phyloP scores from a whole-genome alignment of 306 rosid genomes.

The Trifolium pratense region DNA sequence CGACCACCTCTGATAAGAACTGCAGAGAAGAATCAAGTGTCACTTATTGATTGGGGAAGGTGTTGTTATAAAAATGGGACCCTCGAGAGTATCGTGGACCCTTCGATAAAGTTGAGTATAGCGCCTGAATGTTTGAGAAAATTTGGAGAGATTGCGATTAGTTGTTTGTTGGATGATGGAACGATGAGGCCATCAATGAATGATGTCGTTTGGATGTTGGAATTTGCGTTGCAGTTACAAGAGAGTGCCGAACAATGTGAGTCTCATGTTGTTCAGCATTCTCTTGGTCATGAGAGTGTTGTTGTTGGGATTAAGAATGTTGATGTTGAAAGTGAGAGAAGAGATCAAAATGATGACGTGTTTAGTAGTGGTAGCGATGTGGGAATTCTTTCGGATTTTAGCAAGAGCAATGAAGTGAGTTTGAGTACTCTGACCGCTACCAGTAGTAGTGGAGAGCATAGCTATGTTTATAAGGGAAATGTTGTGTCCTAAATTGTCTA shows the following conservation, averaged over 20 bases:
- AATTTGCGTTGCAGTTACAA: constrained; percentile 63
- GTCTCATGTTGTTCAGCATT: not conserved
- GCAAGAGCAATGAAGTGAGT: constrained; percentile 34
- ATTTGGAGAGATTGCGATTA: constrained; percentile 47
- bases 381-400: constrained; percentile 40
- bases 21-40: constrained; percentile 39
- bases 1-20: constrained; percentile 50
- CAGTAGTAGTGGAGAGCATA: constrained; percentile 17
- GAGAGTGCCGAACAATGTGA: constrained; percentile 50
- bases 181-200: constrained; percentile 61
- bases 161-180: constrained; percentile 62
- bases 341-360: constrained; percentile 22
- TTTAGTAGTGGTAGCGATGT: constrained; percentile 38
- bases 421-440: constrained; percentile 5
- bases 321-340: not conserved
- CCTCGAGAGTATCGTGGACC: constrained; percentile 53
- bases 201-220: constrained; percentile 63
- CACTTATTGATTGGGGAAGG: constrained; percentile 55
- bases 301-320: not conserved
- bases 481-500: constrained; percentile 43
- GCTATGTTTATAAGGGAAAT: not conserved
- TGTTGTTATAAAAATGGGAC: constrained; percentile 35
- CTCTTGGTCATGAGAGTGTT: not conserved
- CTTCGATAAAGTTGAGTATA: constrained; percentile 42
- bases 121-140: constrained; percentile 45